Evolutionary conservation across 192 early-diverging fungal species (phyloP).

Genomic region (Coemansia sp.): DNA sequence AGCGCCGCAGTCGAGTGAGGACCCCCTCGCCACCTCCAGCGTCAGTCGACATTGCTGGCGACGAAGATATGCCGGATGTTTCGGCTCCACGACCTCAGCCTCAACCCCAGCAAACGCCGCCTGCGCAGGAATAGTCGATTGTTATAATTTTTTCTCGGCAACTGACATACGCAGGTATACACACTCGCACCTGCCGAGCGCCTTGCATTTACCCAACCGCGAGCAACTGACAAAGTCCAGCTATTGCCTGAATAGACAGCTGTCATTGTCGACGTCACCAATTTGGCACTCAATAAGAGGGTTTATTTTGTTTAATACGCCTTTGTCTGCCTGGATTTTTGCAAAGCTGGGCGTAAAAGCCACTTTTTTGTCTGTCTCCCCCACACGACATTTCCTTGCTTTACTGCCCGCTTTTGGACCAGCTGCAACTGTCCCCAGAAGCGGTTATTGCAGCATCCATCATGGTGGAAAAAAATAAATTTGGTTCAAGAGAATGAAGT

Average conservation of each 20-base stretch:
- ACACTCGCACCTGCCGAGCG: not conserved
- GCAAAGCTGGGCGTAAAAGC: not conserved
- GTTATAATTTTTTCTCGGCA: not conserved
- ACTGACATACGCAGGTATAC: not conserved
- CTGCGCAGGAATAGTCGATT: not conserved
- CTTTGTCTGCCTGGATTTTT: not conserved
- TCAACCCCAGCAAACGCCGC: slow-evolving; percentile 1
- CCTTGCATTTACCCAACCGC: not conserved
- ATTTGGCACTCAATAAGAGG: not conserved
- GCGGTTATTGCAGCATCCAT: not conserved
- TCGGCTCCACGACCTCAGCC: slow-evolving; percentile 4
- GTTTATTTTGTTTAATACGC: not conserved
- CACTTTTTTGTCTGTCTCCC: not conserved
- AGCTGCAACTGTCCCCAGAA: not conserved
- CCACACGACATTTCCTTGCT: not conserved
- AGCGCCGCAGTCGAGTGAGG: slow-evolving; percentile 15
- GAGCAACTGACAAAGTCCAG: not conserved
- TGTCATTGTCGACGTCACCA: not conserved
- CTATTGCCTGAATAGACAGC: not conserved
- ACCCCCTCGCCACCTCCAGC: slow-evolving; percentile 35
- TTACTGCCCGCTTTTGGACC: not conserved
- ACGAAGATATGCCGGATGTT: slow-evolving; percentile 42
- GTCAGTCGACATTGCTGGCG: slow-evolving; percentile 44
- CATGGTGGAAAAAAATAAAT: not conserved
- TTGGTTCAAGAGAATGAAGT: not conserved